Conservation (phyloP, 2,329 filamentous ascomycete species). For the Pseudogymnoascus sp. region DNA sequence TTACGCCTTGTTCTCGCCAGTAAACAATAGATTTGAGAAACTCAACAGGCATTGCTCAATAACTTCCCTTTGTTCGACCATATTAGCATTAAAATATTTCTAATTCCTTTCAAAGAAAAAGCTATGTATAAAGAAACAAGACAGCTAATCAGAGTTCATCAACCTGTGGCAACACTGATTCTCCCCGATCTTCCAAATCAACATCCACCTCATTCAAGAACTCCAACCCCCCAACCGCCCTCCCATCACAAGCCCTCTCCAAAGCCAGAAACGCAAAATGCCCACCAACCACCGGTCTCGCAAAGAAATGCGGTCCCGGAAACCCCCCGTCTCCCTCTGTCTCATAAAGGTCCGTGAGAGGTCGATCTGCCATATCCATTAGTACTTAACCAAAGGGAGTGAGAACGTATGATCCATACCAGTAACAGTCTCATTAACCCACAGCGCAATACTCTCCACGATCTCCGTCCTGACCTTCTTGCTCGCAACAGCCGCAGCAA, state of each 20-base stretch:
- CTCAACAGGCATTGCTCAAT: background rate
- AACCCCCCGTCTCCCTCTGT: conserved; percentile 72
- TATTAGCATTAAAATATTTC: background rate
- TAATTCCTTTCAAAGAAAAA: background rate
- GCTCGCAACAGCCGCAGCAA: conserved; percentile 71
- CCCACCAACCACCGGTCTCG: conserved; percentile 73
- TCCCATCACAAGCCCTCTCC: conserved; percentile 68
- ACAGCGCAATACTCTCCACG: conserved; percentile 63
- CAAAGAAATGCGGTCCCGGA: conserved; percentile 68
- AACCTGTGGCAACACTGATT: background rate
- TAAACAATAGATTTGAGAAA: background rate
- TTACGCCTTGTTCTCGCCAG: background rate
- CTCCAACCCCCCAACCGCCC: conserved; percentile 49
- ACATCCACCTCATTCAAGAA: conserved; percentile 36
- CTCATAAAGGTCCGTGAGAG: conserved; percentile 74
- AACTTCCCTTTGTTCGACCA: background rate
- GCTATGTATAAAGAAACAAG: background rate
- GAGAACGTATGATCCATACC: conserved; percentile 31
- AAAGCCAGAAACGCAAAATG: conserved; percentile 82
- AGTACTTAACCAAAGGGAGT: conserved; percentile 9
- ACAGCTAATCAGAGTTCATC: background rate
- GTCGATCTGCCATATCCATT: conserved; percentile 44
- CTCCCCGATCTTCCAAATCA: background rate
- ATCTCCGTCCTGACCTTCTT: conserved; percentile 62
- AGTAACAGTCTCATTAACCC: conserved; percentile 76